Conservation (phyloP, 2,329 filamentous ascomycete species). For the Paecilomyces niveus region DNA sequence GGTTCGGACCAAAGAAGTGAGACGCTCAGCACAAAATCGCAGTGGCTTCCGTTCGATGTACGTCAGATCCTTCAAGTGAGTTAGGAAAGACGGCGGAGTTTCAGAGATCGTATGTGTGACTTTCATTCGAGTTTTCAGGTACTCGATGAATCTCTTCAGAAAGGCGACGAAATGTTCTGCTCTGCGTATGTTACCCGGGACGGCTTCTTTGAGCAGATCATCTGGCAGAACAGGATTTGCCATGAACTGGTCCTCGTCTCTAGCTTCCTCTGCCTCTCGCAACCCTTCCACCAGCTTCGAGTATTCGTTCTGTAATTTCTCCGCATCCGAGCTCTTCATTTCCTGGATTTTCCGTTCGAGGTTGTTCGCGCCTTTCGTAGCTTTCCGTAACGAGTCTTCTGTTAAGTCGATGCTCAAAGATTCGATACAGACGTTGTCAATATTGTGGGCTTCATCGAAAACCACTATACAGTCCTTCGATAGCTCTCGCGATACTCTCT, state of each 20-base stretch:
- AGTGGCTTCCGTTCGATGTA: constrained; percentile 97
- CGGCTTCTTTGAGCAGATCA: constrained; percentile 88
- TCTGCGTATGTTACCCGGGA: constrained; percentile 90
- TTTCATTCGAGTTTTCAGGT: constrained; percentile 97
- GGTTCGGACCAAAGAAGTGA: constrained; percentile 90
- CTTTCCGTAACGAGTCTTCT: constrained; percentile 86
- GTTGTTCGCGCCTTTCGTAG: constrained; percentile 82
- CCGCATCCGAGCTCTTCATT: constrained; percentile 92
- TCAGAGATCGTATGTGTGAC: constrained; percentile 96
- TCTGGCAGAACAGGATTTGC: constrained; percentile 89
- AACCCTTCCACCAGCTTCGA: constrained; percentile 90
- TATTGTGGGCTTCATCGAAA: constrained; percentile 98
- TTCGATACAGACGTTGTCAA: constrained; percentile 99
- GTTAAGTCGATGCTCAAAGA: constrained; percentile 94
- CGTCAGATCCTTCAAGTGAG: constrained; percentile 88
- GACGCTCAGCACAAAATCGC: constrained; percentile 82
- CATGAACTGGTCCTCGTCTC: constrained; percentile 95
- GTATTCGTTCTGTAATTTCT: constrained; percentile 92
- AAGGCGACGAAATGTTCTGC: constrained; percentile 96
- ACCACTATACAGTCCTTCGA: constrained; percentile 98
- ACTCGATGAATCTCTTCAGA: constrained; percentile 93
- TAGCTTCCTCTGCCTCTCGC: constrained; percentile 77
- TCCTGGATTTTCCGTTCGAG: constrained; percentile 85
- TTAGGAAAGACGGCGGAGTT: constrained; percentile 86
- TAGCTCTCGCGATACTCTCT: constrained; percentile 87